Percentiles rank a stretch among this genome's conserved stretches.
Evolutionary conservation across 1,284 basidiomycete species (phyloP).

Genomic region (Cryptococcus sp.): DNA sequence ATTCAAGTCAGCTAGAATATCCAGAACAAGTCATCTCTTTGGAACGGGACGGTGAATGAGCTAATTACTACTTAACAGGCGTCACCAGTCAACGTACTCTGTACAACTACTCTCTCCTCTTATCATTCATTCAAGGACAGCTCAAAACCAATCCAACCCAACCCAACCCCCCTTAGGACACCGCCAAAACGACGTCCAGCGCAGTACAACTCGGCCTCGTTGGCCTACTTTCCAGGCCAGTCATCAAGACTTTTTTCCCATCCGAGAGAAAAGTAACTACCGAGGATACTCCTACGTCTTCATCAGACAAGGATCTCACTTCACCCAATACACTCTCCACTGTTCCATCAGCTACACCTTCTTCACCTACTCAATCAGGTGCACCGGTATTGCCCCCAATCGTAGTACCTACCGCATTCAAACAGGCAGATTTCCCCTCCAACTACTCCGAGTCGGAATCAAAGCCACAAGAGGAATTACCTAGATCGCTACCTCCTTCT

Average conservation of each 20-base stretch:
- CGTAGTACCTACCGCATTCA: neutral
- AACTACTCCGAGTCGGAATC: neutral
- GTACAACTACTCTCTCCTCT: neutral
- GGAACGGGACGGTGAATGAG: too few species aligned
- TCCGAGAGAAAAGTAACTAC: constrained; percentile 14
- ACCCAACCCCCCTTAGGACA: neutral
- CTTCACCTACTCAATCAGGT: constrained; percentile 9
- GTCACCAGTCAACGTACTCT: too few species aligned
- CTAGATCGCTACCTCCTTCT: neutral
- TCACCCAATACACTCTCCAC: neutral
- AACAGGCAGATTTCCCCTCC: neutral
- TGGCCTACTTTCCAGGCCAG: constrained; percentile 42
- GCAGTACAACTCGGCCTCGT: constrained; percentile 43
- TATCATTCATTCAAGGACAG: constrained; percentile 3
- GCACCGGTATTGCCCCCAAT: constrained; percentile 4
- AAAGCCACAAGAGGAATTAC: neutral
- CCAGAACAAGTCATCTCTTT: too few species aligned
- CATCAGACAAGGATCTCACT: constrained; percentile 2
- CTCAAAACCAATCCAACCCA: neutral
- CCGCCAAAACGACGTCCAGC: constrained; percentile 31
- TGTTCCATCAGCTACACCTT: constrained; percentile 5
- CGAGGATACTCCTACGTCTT: neutral
- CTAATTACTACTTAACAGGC: too few species aligned
- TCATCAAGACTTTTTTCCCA: constrained; percentile 44
- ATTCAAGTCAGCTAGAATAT: too few species aligned